phyloP scores from a whole-genome alignment of 208 protist genomes.

The Wallacemonas collosoma region DNA sequence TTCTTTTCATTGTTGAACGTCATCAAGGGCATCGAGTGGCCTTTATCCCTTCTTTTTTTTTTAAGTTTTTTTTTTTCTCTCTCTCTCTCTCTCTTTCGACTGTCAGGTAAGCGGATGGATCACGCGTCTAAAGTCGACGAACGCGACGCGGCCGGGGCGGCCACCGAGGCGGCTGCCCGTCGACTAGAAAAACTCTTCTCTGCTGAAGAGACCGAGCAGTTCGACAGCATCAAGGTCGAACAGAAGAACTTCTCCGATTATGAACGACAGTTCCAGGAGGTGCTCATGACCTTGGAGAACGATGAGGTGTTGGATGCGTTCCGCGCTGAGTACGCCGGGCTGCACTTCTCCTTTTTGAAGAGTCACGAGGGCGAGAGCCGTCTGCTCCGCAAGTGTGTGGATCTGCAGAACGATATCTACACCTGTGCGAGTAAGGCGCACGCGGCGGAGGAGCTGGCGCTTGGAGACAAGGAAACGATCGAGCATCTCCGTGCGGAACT shows the following conservation, averaged over 20 bases:
- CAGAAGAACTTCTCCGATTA: constrained; percentile 89
- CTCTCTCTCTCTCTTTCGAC: not conserved
- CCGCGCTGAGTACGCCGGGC: constrained; percentile 96
- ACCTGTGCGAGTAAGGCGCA: constrained; percentile 95
- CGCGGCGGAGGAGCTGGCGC: constrained; percentile 91
- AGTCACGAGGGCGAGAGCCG: constrained; percentile 97
- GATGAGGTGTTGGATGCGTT: constrained; percentile 96
- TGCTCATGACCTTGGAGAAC: constrained; percentile 92
- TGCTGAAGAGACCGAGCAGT: constrained; percentile 38
- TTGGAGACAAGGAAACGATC: constrained; percentile 96
- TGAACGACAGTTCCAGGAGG: constrained; percentile 95
- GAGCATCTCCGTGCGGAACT: constrained; percentile 92
- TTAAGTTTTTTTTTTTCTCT: not conserved
- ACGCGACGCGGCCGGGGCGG: not conserved
- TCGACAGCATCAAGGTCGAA: constrained; percentile 57
- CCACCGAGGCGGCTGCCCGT: constrained; percentile 2
- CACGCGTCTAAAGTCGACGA: not conserved
- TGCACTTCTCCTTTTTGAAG: constrained; percentile 96
- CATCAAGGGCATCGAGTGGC: too few species aligned
- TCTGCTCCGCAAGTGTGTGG: constrained; percentile 94
- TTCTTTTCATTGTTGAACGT: too few species aligned
- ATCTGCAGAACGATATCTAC: constrained; percentile 96
- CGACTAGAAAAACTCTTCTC: constrained; percentile 26
- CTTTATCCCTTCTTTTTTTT: not conserved
- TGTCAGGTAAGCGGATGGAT: not conserved